A percentile compares a stretch with the other conserved stretches of the same genome.
Conservation (phyloP, 2,329 filamentous ascomycete species). For the Ascochyta koolunga region DNA sequence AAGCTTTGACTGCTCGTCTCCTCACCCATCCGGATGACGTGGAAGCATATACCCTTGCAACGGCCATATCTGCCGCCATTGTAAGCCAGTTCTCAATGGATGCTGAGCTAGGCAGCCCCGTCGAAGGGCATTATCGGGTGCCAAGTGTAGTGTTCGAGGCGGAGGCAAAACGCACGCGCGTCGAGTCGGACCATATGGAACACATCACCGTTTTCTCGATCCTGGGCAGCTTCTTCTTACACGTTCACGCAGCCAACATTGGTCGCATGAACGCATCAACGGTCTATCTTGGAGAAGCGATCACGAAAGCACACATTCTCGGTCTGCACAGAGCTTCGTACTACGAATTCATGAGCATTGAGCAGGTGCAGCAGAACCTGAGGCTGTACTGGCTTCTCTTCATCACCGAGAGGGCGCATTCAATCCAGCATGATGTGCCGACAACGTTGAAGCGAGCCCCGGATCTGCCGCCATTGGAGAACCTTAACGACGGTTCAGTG, state of each 20-base stretch:
- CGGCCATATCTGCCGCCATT: slow-evolving; percentile 43
- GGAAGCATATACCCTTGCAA: slow-evolving; percentile 41
- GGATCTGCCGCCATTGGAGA: slow-evolving; percentile 36
- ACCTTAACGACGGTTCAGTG: slow-evolving; percentile 40
- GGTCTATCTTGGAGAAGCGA: slow-evolving; percentile 40
- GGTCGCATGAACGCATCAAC: slow-evolving; percentile 45
- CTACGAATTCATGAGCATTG: slow-evolving; percentile 33
- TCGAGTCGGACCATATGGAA: slow-evolving; percentile 40
- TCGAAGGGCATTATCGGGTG: slow-evolving; percentile 41
- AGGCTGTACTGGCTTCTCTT: slow-evolving; percentile 47
- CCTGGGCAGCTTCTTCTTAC: slow-evolving; percentile 42
- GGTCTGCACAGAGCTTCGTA: slow-evolving; percentile 36
- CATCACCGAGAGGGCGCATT: slow-evolving; percentile 45
- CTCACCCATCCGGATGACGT: slow-evolving; percentile 40
- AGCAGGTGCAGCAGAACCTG: slow-evolving; percentile 37
- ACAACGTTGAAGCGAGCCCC: slow-evolving; percentile 39
- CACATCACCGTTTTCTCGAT: slow-evolving; percentile 39
- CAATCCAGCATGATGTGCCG: slow-evolving; percentile 45
- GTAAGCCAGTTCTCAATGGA: slow-evolving; percentile 45
- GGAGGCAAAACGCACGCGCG: slow-evolving; percentile 38
- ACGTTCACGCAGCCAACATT: slow-evolving; percentile 44
- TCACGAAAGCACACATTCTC: slow-evolving; percentile 43
- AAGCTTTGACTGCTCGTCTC: slow-evolving; percentile 39
- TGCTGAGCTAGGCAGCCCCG: slow-evolving; percentile 37
- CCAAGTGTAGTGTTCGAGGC: slow-evolving; percentile 38